Percentiles rank a stretch among this genome's conserved stretches.
phyloP scores from a whole-genome alignment of 2,329 filamentous ascomycete genomes.

The Gremmenia infestans region DNA sequence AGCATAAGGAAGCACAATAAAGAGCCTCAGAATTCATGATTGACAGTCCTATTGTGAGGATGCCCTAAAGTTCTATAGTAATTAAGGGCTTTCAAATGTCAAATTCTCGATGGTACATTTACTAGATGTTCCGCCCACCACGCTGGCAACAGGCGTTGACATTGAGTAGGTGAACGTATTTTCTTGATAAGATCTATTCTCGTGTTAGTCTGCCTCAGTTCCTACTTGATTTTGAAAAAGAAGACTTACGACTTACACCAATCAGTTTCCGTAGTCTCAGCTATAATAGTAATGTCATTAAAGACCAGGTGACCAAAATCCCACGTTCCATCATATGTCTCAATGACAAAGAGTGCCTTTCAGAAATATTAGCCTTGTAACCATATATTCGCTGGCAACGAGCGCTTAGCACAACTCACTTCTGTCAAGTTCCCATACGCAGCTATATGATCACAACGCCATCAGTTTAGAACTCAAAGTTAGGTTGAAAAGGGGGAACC shows the following conservation, averaged over 20 bases:
- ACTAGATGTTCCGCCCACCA: neutral
- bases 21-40: no score
- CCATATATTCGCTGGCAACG: neutral
- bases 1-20: no score
- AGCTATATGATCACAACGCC: neutral
- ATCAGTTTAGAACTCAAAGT: neutral
- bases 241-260: neutral
- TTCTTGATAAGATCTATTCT: neutral
- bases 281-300: neutral
- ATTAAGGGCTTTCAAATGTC: neutral
- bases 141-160: neutral
- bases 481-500: neutral
- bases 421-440: neutral
- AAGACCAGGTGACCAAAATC: neutral
- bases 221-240: neutral
- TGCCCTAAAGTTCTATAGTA: no score
- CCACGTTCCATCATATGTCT: neutral
- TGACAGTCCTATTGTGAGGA: no score
- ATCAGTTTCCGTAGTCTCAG: neutral
- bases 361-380: neutral
- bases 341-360: neutral
- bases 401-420: neutral
- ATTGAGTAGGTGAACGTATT: neutral
- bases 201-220: neutral
- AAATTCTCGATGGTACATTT: neutral